Conservation (phyloP, 495 filamentous ascomycete genomes). For the Aspergillus bridgeri region DNA sequence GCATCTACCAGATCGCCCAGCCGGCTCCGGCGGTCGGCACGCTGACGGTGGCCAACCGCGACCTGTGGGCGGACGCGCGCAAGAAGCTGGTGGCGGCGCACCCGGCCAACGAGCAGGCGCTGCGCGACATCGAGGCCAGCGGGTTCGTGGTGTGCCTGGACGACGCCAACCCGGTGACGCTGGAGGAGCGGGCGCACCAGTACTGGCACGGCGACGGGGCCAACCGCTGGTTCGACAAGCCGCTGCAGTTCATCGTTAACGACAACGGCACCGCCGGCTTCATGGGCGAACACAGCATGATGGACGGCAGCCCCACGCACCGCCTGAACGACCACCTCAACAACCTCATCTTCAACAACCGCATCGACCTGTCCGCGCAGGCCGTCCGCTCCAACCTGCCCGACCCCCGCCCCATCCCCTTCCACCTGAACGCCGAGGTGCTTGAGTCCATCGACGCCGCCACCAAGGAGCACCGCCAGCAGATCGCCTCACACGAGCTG, state of each 20-base stretch:
- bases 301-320: constrained; percentile 98
- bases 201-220: constrained; percentile 98
- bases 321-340: constrained; percentile 93
- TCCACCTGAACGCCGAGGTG: constrained; percentile 69
- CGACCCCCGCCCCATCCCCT: constrained; percentile 72
- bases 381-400: constrained; percentile 76
- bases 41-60: constrained; percentile 87
- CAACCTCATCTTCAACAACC: constrained; percentile 83
- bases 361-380: constrained; percentile 78
- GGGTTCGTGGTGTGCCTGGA: constrained; percentile 94
- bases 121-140: constrained; percentile 82
- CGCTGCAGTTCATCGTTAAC: constrained; percentile 95
- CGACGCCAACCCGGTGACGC: constrained; percentile 85
- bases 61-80: constrained; percentile 86
- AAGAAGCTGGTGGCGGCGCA: constrained; percentile 69
- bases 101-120: constrained; percentile 67
- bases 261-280: constrained; percentile 98
- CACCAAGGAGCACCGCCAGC: constrained; percentile 65
- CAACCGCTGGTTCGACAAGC: constrained; percentile 99
- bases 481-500: constrained; percentile 86
- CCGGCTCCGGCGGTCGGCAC: constrained; percentile 72
- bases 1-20: constrained; percentile 75
- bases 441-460: constrained; percentile 74
- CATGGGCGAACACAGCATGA: constrained; percentile 99
- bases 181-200: constrained; percentile 91